phyloP scores from a whole-genome alignment of 176 grass and related monocot genomes.

The Triticum urartu region DNA sequence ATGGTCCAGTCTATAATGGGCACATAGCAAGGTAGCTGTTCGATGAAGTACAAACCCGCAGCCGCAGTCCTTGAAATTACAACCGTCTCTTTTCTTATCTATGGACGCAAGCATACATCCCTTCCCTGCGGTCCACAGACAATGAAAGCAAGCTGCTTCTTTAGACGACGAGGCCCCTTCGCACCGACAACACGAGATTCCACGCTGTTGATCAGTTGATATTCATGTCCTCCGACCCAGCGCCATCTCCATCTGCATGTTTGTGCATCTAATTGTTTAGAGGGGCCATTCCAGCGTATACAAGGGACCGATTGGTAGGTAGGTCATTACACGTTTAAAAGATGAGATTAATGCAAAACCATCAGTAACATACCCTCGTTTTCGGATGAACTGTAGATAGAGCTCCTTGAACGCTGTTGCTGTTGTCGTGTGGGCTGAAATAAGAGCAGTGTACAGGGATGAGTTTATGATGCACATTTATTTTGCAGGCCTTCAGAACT shows the following conservation, averaged over 20 bases:
- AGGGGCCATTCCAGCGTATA: background rate
- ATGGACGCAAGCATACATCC: constrained; percentile 8
- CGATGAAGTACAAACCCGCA: background rate
- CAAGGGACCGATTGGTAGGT: background rate
- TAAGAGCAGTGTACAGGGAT: background rate
- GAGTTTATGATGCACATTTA: background rate
- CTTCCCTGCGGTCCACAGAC: background rate
- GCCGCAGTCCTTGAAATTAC: background rate
- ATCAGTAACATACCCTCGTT: constrained; percentile 52
- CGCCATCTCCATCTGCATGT: constrained; percentile 57
- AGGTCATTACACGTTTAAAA: background rate
- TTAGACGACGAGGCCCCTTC: background rate
- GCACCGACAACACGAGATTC: background rate
- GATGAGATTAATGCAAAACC: background rate
- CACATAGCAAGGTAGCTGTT: background rate
- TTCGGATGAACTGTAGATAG: constrained; percentile 62
- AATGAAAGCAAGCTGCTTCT: constrained; percentile 5
- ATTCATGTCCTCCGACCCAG: constrained; percentile 63
- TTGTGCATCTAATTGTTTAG: background rate
- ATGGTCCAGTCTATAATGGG: constrained; percentile 7
- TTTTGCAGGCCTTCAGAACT: background rate
- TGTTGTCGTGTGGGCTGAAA: constrained; percentile 81
- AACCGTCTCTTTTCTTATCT: constrained; percentile 30
- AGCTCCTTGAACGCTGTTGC: constrained; percentile 70
- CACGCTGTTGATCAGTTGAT: constrained; percentile 42